Conservation (phyloP, 2,329 filamentous ascomycete genomes). For the Pyrenochaeta sp. region DNA sequence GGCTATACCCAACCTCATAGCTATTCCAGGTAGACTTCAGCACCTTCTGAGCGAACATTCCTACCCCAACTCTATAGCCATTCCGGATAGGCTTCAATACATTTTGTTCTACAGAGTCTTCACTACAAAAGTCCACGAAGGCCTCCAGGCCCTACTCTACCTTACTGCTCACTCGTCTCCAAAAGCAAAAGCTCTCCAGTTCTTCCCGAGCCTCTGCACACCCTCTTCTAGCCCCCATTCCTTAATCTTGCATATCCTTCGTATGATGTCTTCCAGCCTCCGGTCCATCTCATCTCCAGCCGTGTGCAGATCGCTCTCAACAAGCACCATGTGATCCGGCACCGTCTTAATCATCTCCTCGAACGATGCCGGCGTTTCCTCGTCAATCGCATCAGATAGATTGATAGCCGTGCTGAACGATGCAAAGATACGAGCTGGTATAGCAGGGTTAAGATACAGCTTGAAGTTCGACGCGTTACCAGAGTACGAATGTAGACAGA, state of each 20-base stretch:
- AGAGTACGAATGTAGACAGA: conserved; percentile 95
- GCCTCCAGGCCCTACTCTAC: not conserved
- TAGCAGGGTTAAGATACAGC: conserved; percentile 76
- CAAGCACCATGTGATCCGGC: conserved; percentile 79
- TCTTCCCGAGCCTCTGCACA: conserved; percentile 70
- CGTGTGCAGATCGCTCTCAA: conserved; percentile 89
- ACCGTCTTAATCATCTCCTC: conserved; percentile 74
- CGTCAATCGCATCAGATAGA: conserved; percentile 60
- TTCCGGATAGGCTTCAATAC: not conserved
- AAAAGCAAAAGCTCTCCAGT: conserved; percentile 81
- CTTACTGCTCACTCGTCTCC: conserved; percentile 51
- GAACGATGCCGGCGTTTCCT: conserved; percentile 61
- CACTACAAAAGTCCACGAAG: not conserved
- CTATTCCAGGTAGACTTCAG: too few species aligned
- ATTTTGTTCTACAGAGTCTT: not conserved
- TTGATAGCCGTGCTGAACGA: conserved; percentile 91
- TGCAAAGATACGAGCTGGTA: conserved; percentile 82
- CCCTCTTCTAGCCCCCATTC: conserved; percentile 80
- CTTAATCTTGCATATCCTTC: conserved; percentile 79
- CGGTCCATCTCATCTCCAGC: conserved; percentile 85
- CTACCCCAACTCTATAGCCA: not conserved
- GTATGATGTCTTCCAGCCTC: conserved; percentile 75
- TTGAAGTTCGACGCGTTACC: conserved; percentile 77
- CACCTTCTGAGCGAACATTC: too few species aligned
- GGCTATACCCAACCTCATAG: too few species aligned